phyloP scores from a whole-genome alignment of 2,329 filamentous ascomycete genomes.

The Didymella lethalis region DNA sequence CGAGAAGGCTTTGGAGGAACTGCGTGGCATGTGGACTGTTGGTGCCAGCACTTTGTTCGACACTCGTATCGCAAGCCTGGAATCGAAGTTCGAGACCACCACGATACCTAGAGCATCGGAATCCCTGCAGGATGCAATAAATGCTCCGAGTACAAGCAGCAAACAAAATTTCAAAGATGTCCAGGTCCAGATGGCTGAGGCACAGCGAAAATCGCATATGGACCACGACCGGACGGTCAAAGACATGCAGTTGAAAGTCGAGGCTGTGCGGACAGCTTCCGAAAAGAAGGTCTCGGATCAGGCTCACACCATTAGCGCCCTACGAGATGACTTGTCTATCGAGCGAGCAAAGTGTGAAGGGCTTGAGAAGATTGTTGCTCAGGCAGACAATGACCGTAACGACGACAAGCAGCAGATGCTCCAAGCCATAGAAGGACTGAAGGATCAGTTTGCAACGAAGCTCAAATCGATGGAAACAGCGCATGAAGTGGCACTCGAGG shows the following conservation, averaged over 20 bases:
- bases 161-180: background rate
- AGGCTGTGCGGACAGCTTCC: background rate
- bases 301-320: background rate
- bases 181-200: background rate
- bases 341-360: background rate
- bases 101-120: background rate
- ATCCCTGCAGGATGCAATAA: background rate
- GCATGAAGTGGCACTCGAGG: background rate
- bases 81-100: background rate
- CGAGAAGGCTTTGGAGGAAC: background rate
- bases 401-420: background rate
- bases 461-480: background rate
- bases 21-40: background rate
- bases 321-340: background rate
- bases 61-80: background rate
- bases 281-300: background rate
- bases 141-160: background rate
- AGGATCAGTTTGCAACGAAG: background rate
- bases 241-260: background rate
- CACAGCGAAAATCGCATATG: background rate
- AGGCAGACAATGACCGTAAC: background rate
- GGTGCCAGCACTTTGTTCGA: background rate
- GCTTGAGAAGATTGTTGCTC: background rate
- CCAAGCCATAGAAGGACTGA: background rate
- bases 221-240: background rate